Percentiles rank a stretch among this genome's conserved stretches.
These are phyloP conservation scores for Gentiana straminea DNA, from an alignment of 257 asterid species.

Conservation along the genomic window DNA sequence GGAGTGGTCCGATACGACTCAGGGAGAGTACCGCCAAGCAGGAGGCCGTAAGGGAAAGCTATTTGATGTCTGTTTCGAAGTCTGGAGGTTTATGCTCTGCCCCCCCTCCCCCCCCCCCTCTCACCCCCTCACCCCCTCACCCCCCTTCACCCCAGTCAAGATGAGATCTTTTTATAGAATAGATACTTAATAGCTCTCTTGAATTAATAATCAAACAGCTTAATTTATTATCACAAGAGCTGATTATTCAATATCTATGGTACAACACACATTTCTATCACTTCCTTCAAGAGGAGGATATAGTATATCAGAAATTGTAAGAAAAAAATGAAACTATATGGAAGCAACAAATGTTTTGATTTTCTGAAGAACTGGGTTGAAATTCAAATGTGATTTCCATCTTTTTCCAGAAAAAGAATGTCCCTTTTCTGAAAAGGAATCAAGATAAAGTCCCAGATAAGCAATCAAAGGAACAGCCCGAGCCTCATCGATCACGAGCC, in stretches of 20 bases:
- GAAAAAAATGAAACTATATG: conserved; percentile 9
- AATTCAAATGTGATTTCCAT: conserved; percentile 14
- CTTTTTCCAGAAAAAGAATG: conserved; percentile 12
- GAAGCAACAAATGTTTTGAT: conserved; percentile 16
- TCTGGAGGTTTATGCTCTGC: too few relatives aligned
- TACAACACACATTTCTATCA: neutral
- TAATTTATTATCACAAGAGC: too few relatives aligned
- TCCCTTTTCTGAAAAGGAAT: conserved; percentile 31
- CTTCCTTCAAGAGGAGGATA: neutral
- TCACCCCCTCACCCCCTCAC: too few relatives aligned
- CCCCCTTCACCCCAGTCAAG: too few relatives aligned
- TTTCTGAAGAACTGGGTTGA: conserved; percentile 21
- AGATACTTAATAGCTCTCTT: too few relatives aligned
- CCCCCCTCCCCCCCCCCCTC: too few relatives aligned
- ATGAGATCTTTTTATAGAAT: too few relatives aligned
- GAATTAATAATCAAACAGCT: too few relatives aligned
- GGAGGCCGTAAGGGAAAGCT: too few relatives aligned
- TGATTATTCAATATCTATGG: neutral
- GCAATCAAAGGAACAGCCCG: conserved; percentile 61
- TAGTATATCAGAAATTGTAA: neutral
- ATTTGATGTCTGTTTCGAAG: too few relatives aligned
- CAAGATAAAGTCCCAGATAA: conserved; percentile 52
- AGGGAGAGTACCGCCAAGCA: too few relatives aligned
- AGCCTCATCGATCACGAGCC: conserved; percentile 48
- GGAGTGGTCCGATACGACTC: too few relatives aligned